These are phyloP conservation scores for Coemansia sp. DNA, from an alignment of 192 early-diverging fungal species.

Conservation along the genomic window DNA sequence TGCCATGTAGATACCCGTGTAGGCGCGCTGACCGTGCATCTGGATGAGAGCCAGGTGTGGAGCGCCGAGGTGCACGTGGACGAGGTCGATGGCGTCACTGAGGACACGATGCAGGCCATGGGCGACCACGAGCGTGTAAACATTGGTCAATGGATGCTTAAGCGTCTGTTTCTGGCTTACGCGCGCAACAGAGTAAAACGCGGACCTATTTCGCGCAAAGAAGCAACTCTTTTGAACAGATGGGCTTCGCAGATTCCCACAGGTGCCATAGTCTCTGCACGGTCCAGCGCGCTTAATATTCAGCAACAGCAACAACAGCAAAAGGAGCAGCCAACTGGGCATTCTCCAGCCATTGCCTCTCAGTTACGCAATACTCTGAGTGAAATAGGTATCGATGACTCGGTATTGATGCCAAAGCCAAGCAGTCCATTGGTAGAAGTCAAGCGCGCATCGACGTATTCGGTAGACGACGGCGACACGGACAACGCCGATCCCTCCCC, in stretches of 20 bases:
- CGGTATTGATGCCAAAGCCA: not conserved
- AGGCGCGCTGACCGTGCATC: constrained; percentile 84
- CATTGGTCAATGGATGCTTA: constrained; percentile 58
- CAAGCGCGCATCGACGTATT: not conserved
- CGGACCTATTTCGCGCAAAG: constrained; percentile 64
- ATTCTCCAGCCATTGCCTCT: not conserved
- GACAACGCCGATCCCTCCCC: not conserved
- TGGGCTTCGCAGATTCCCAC: constrained; percentile 56
- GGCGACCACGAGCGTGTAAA: constrained; percentile 46
- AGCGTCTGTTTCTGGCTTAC: constrained; percentile 48
- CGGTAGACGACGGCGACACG: not conserved
- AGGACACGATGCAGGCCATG: constrained; percentile 38
- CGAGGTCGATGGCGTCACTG: constrained; percentile 60
- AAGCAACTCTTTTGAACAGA: constrained; percentile 56
- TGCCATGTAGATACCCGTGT: constrained; percentile 90
- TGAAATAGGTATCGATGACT: constrained; percentile 3
- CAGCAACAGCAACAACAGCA: constrained; percentile 20
- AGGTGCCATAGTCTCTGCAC: constrained; percentile 34
- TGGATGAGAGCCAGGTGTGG: constrained; percentile 76
- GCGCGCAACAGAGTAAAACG: constrained; percentile 80
- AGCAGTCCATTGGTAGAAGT: constrained; percentile 4
- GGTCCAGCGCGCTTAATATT: constrained; percentile 1
- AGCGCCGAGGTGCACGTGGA: constrained; percentile 92
- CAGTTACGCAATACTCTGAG: not conserved
- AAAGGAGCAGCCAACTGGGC: constrained; percentile 11